phyloP scores from a whole-genome alignment of 129 eudicot species.

The Erigeron canadensis region DNA sequence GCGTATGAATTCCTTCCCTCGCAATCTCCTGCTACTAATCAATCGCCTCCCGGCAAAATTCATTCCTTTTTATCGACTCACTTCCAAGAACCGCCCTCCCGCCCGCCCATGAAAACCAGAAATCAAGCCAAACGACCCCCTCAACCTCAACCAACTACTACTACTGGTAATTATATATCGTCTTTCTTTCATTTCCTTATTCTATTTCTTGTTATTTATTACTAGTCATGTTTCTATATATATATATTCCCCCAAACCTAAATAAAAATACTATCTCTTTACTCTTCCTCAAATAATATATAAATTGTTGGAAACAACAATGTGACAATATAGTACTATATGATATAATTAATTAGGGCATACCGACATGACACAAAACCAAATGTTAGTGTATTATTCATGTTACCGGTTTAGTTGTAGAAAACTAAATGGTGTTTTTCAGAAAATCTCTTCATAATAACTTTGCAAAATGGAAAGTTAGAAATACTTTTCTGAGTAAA shows the following conservation, averaged over 20 bases:
- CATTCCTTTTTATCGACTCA: background rate
- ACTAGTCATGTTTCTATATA: background rate
- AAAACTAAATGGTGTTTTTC: too few relatives aligned
- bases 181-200: background rate
- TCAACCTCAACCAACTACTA: conserved; percentile 21
- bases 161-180: conserved; percentile 36
- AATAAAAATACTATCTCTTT: too few relatives aligned
- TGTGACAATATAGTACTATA: too few relatives aligned
- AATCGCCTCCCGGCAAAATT: conserved; percentile 17
- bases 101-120: conserved; percentile 68
- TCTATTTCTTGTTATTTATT: background rate
- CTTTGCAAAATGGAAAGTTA: background rate
- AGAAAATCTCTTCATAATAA: background rate
- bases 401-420: too few relatives aligned
- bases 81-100: conserved; percentile 10
- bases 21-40: background rate
- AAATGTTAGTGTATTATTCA: conserved; percentile 37
- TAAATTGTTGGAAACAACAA: too few relatives aligned
- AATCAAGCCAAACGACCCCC: conserved; percentile 47
- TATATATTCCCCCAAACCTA: too few relatives aligned
- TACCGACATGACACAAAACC: conserved; percentile 31
- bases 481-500: background rate
- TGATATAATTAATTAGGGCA: conserved; percentile 12
- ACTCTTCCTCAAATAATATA: too few relatives aligned
- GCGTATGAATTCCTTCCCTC: conserved; percentile 24